Evolutionary conservation across 164 flowering plant species (phyloP).

Genomic region (Magnolia officinalis): DNA sequence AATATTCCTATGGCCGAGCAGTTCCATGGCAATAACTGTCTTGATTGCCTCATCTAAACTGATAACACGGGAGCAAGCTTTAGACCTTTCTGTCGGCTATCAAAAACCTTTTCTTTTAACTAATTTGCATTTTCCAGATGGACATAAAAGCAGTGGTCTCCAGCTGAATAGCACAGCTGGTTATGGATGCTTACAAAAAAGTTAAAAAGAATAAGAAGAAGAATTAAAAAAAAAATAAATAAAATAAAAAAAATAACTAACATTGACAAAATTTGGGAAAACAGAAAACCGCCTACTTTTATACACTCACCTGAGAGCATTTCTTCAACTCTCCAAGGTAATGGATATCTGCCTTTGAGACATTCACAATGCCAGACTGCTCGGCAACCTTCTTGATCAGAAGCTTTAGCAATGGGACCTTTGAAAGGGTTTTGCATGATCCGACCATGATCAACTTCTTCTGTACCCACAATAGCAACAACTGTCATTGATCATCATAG

Average conservation of each 20-base stretch:
- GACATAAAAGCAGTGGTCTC: no score
- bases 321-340: constrained; percentile 35
- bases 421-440: constrained; percentile 76
- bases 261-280: constrained; percentile 5
- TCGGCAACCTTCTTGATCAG: constrained; percentile 80
- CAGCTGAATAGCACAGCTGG: no score
- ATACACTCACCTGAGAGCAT: constrained; percentile 43
- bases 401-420: constrained; percentile 81
- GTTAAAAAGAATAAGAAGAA: no score
- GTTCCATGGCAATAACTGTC: no score
- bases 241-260: background rate
- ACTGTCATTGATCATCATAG: background rate
- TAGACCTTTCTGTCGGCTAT: background rate
- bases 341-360: constrained; percentile 48
- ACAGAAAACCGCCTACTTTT: background rate
- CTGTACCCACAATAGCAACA: constrained; percentile 34
- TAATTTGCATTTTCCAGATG: background rate
- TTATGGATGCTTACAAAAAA: no score
- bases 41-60: background rate
- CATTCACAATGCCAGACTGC: constrained; percentile 52
- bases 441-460: constrained; percentile 97
- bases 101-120: background rate
- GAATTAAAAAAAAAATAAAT: no score
- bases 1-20: no score
- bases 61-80: background rate